Percentiles rank a stretch among this genome's conserved stretches.
phyloP scores from a whole-genome alignment of 495 filamentous ascomycete species.

The Glonium stellatum region DNA sequence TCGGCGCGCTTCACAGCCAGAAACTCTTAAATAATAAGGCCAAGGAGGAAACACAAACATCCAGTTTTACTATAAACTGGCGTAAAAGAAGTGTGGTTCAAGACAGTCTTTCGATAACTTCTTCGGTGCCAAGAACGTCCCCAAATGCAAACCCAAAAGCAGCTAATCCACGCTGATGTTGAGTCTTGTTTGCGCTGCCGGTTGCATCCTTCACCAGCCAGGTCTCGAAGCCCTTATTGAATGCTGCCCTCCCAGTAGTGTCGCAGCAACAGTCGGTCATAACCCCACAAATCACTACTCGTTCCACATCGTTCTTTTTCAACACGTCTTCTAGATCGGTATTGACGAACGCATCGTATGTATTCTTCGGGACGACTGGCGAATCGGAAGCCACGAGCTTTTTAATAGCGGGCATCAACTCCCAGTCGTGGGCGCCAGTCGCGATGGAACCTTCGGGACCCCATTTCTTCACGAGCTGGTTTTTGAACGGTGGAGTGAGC shows the following conservation, averaged over 20 bases:
- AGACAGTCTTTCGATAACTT: slow-evolving; percentile 27
- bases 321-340: slow-evolving; percentile 26
- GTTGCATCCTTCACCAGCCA: slow-evolving; percentile 39
- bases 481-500: slow-evolving; percentile 34
- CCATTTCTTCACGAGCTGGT: slow-evolving; percentile 42
- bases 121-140: slow-evolving; percentile 32
- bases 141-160: slow-evolving; percentile 36
- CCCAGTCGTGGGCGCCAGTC: slow-evolving; percentile 30
- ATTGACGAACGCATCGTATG: slow-evolving; percentile 30
- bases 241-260: slow-evolving; percentile 38
- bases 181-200: slow-evolving; percentile 31
- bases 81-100: too few relatives aligned
- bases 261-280: slow-evolving; percentile 44
- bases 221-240: slow-evolving; percentile 42
- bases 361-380: slow-evolving; percentile 25
- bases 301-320: slow-evolving; percentile 18
- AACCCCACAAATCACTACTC: slow-evolving; percentile 39
- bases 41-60: too few relatives aligned
- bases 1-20: too few relatives aligned
- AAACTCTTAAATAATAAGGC: too few relatives aligned
- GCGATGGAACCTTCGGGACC: slow-evolving; percentile 34
- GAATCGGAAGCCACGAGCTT: slow-evolving; percentile 6
- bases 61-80: too few relatives aligned
- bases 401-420: slow-evolving; percentile 34
- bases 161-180: slow-evolving; percentile 35